These are phyloP conservation scores for Starmerella davenportii DNA, from an alignment of 805 yeast genomes.

Conservation along the genomic window DNA sequence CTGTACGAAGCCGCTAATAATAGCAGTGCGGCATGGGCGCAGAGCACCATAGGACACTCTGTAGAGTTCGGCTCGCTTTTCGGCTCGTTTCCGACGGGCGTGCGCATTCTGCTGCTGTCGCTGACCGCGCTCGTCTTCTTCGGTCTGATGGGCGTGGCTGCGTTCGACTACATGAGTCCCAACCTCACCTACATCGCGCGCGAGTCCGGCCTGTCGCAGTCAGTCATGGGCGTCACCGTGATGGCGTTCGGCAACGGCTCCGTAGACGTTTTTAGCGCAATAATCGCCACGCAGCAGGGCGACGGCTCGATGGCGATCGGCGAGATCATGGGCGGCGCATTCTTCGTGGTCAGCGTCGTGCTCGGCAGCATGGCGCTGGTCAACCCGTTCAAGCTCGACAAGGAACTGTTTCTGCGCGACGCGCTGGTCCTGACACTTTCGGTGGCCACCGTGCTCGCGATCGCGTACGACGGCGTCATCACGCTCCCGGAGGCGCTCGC, in stretches of 20 bases:
- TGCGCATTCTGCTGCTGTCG: neutral
- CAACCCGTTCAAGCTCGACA: slow-evolving; percentile 41
- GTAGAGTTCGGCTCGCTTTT: neutral
- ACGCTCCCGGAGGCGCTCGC: slow-evolving; percentile 36
- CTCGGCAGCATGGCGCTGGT: slow-evolving; percentile 60
- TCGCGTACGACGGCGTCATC: slow-evolving; percentile 39
- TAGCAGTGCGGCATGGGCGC: neutral
- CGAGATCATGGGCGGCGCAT: slow-evolving; percentile 79
- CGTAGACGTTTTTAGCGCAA: slow-evolving; percentile 76
- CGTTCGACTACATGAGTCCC: slow-evolving; percentile 70
- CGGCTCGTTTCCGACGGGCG: neutral
- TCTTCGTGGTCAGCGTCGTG: slow-evolving; percentile 62
- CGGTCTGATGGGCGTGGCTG: slow-evolving; percentile 52
- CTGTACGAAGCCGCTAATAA: no score
- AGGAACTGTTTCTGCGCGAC: slow-evolving; percentile 38
- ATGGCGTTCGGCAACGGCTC: slow-evolving; percentile 85
- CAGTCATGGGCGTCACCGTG: slow-evolving; percentile 69
- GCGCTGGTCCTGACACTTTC: slow-evolving; percentile 36
- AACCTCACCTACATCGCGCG: slow-evolving; percentile 51
- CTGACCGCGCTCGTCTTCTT: slow-evolving; percentile 30
- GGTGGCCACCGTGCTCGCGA: slow-evolving; percentile 31
- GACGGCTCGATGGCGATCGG: slow-evolving; percentile 69
- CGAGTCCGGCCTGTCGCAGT: slow-evolving; percentile 46
- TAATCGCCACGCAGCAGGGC: slow-evolving; percentile 57
- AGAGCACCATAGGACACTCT: neutral